Percentiles rank a stretch among this genome's conserved stretches.
phyloP scores from a whole-genome alignment of 108 stramenopile genomes.

The Cylindrotheca fusiformis region DNA sequence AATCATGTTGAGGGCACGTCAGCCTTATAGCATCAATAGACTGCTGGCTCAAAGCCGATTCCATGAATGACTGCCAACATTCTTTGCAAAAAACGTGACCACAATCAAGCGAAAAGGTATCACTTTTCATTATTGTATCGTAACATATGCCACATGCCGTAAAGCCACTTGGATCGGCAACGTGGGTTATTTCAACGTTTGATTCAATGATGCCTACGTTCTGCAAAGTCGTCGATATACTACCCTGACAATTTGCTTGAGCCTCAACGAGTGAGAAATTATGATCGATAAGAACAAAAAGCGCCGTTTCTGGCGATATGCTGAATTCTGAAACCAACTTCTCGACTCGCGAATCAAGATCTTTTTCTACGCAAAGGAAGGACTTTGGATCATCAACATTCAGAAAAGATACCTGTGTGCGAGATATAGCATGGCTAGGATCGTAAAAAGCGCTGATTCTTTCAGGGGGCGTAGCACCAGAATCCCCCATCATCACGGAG shows the following conservation, averaged over 20 bases:
- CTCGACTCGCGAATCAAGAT: background rate
- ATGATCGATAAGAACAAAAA: constrained; percentile 4
- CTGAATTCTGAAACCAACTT: background rate
- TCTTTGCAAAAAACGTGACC: constrained; percentile 29
- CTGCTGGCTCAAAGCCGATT: background rate
- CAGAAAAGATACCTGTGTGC: too few species aligned
- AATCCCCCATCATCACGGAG: too few species aligned
- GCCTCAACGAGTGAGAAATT: constrained; percentile 13
- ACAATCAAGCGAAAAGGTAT: constrained; percentile 20
- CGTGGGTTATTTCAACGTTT: background rate
- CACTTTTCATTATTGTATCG: constrained; percentile 8
- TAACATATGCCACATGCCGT: constrained; percentile 25
- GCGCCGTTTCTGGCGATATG: background rate
- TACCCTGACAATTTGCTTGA: background rate
- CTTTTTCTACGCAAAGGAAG: too few species aligned
- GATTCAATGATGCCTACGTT: background rate
- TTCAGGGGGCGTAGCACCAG: too few species aligned
- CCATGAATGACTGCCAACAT: constrained; percentile 28
- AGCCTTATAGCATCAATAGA: background rate
- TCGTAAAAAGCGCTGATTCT: too few species aligned
- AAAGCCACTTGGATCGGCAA: background rate
- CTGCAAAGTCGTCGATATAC: background rate
- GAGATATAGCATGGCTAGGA: too few species aligned
- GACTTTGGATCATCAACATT: too few species aligned
- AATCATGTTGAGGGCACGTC: constrained; percentile 25